Percentiles rank a stretch among this genome's conserved stretches.
Evolutionary conservation across 192 early-diverging fungal genomes (phyloP).

Genomic region (Backusella sp.): DNA sequence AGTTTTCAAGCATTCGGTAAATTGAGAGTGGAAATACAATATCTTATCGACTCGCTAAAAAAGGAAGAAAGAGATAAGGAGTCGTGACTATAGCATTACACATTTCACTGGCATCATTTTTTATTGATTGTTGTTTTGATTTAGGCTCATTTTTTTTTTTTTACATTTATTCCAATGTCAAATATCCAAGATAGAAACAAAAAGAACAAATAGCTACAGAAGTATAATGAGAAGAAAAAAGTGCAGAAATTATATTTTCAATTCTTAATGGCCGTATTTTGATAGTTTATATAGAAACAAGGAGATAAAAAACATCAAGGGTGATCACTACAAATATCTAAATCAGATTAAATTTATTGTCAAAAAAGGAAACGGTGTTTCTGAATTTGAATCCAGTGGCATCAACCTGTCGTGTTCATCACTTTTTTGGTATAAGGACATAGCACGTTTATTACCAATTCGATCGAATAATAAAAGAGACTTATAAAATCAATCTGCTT

Average conservation of each 20-base stretch:
- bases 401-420: neutral
- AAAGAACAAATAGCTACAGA: neutral
- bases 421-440: neutral
- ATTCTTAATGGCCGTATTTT: neutral
- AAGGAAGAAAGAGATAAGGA: neutral
- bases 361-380: neutral
- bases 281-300: neutral
- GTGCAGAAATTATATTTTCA: neutral
- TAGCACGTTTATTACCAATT: neutral
- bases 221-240: no score
- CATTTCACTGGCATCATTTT: neutral
- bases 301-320: neutral
- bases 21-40: no score
- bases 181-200: neutral
- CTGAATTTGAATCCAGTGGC: neutral
- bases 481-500: no score
- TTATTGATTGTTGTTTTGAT: no score
- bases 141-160: neutral
- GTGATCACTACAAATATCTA: neutral
- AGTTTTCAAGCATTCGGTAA: no score
- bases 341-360: neutral
- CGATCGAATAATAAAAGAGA: neutral
- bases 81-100: neutral
- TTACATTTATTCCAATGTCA: no score
- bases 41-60: neutral